Evolutionary conservation across 2,329 filamentous ascomycete genomes (phyloP).

Genomic region (Pochonia chlamydosporia): DNA sequence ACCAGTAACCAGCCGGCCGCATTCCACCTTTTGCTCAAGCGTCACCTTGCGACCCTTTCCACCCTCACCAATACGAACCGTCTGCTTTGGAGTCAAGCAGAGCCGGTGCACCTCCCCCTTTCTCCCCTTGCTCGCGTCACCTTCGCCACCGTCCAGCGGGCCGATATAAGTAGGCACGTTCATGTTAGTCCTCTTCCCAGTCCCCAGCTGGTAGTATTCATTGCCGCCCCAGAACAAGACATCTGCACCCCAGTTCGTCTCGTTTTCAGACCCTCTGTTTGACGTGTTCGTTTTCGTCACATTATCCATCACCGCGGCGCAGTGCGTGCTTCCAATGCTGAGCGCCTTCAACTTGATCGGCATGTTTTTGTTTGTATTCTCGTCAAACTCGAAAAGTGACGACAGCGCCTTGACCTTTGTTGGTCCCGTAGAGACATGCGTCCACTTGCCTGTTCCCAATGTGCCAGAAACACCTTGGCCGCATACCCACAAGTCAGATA

Average conservation of each 20-base stretch:
- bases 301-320: slow-evolving; percentile 78
- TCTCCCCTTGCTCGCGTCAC: slow-evolving; percentile 54
- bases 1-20: slow-evolving; percentile 73
- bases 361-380: slow-evolving; percentile 57
- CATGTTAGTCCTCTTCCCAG: slow-evolving; percentile 78
- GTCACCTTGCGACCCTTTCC: slow-evolving; percentile 62
- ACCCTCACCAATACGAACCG: slow-evolving; percentile 55
- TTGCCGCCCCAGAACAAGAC: slow-evolving; percentile 94
- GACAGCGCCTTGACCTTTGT: slow-evolving; percentile 79
- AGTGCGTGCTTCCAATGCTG: slow-evolving; percentile 74
- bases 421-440: slow-evolving; percentile 72
- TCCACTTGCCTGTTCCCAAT: slow-evolving; percentile 83
- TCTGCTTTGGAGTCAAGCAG: slow-evolving; percentile 72
- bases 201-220: slow-evolving; percentile 88
- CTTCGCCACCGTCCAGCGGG: slow-evolving; percentile 59
- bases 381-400: slow-evolving; percentile 82
- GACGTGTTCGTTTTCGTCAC: slow-evolving; percentile 59
- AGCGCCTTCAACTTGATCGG: slow-evolving; percentile 74
- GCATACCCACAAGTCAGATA: slow-evolving; percentile 72
- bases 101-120: slow-evolving; percentile 65
- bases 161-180: slow-evolving; percentile 72
- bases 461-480: slow-evolving; percentile 80
- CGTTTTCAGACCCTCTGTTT: slow-evolving; percentile 49
- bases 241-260: slow-evolving; percentile 84
- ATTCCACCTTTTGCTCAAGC: slow-evolving; percentile 83